Evolutionary conservation across 2,329 filamentous ascomycete species (phyloP), one percentile per base, ranked within the genome.

Genomic region (Dothistroma pini): DNA sequence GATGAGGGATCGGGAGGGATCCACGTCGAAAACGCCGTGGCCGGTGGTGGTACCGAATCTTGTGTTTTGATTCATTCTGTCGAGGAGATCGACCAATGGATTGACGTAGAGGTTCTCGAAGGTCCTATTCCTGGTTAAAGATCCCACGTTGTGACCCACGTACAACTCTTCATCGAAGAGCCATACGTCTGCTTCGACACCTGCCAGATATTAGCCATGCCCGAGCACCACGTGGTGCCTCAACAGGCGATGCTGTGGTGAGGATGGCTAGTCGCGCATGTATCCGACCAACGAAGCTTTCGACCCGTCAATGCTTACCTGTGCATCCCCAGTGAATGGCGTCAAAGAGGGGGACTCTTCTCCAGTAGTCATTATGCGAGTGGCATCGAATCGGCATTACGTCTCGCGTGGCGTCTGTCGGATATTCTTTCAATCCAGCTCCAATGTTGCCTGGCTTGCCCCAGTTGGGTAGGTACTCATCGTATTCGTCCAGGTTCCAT

Each of bases 311-410:
- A 6, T 29, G 25, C 25, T 29, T 29, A 29, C 25, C 83, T 6
- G 84, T 83, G 66, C 85, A 88, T 2, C 86, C 86, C 58, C 81
- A 78, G 7, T 82, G 80, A 25, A 70, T 53, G 22, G 88, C 88
- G 11, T 84, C 84, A 67, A 83, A 86, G 3, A 91, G 77, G 0
- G 88, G 87, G 0, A 83, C 77, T 19, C 78, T 77, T 54, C 86
- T 82, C 84, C 85, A 88, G 73, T 90, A 90, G 72, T 90, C 87
- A 67, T 90, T 89, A 70, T 90, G 87, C 1, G 84, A 87, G 71
- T 89, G 86, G 63, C 85, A 87, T 1, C 78, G 76, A 32, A 86
- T 80, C 1, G 86, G 84, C 2, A 77, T 70, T 19, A 85, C 76
- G 50, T 74, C 75, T 52, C 74, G 73, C 0, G 70, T 77, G 3